Evolutionary conservation across 495 filamentous ascomycete species (phyloP), one percentile per base, ranked within the genome.

Genomic region (Aspergillus saccharolyticus): DNA sequence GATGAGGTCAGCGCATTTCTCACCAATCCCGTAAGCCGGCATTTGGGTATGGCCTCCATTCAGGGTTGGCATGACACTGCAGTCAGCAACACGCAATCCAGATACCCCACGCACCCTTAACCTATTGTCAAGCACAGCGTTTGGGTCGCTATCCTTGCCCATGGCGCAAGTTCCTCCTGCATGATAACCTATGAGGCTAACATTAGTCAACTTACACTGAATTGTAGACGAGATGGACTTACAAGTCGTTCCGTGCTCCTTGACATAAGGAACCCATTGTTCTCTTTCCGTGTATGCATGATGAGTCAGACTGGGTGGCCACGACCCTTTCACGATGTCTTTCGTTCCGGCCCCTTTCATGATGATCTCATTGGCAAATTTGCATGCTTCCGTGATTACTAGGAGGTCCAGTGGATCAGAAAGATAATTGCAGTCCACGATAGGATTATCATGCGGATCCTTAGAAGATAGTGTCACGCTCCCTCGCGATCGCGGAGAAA

Each of bases 1-100:
- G 62, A 85, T 80, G n/a, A 74, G 66, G 56, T 83, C 82, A 0
- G 79, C 80, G 43, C 79, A 83, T 56, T 81, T 79, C 66, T 85
- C 80, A 4, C 79, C 79, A 59, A 87, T 75, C 44, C 80, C 81
- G 58, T 83, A 85, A 0, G 79, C 83, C 19, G 80, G 78, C 70
- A 84, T 79, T 60, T 82, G 78, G 0, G 83, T 81, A 52, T 85
- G 83, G 15, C 81, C 79, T 9, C 79, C 78, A 43, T 79, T 76
- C 15, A 82, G 60, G 7, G 65, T 70, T 15, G 83, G 85, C 68
- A 86, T 82, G 25, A 80, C 74, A 53, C 77, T 81, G 24, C 76
- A 79, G 63, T 86, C 82, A 0, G 79, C 82, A 33, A 85, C 79
- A 0, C 82, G 70, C 49, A 85, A 64, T 0, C 78, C 72, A 7